A percentile compares a stretch with the other conserved stretches of the same genome.
phyloP scores from a whole-genome alignment of 129 eudicot species.

The Oenanthe sinensis region DNA sequence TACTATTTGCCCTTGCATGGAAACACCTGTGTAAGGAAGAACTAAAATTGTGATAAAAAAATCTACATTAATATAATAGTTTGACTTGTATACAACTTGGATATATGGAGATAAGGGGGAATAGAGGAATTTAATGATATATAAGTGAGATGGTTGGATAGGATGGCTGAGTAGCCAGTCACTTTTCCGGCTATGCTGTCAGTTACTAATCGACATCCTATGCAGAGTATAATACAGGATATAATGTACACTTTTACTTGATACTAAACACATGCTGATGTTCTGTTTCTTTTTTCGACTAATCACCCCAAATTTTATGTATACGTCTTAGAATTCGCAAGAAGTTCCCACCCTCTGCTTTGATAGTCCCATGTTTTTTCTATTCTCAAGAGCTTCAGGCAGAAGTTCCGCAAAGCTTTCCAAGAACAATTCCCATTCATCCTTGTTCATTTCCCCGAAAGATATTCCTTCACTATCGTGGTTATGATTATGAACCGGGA shows the following conservation, averaged over 20 bases:
- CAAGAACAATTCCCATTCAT: conserved; percentile 69
- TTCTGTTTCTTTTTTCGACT: conserved; percentile 5
- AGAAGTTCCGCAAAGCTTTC: conserved; percentile 56
- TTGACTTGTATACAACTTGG: not conserved
- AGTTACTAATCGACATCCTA: conserved; percentile 30
- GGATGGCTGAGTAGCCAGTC: conserved; percentile 60
- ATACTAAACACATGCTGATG: conserved; percentile 24
- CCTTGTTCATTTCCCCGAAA: conserved; percentile 69
- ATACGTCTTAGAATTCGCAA: conserved; percentile 52
- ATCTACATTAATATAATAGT: not conserved
- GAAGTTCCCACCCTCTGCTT: conserved; percentile 74
- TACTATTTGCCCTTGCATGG: not conserved
- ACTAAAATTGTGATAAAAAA: not conserved
- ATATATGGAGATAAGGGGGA: conserved; percentile 4
- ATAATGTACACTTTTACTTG: conserved; percentile 18
- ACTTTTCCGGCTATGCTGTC: conserved; percentile 39
- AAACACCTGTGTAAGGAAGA: not conserved
- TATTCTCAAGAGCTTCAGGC: conserved; percentile 66
- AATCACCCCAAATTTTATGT: conserved; percentile 17
- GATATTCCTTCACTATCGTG: conserved; percentile 45
- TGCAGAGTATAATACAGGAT: conserved; percentile 28
- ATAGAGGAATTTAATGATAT: conserved; percentile 19
- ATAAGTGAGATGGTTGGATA: conserved; percentile 24
- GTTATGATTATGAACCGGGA: conserved; percentile 37
- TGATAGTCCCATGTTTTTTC: conserved; percentile 51